Evolutionary conservation across 306 rosid species (phyloP).

Genomic region (Benincasa hispida): DNA sequence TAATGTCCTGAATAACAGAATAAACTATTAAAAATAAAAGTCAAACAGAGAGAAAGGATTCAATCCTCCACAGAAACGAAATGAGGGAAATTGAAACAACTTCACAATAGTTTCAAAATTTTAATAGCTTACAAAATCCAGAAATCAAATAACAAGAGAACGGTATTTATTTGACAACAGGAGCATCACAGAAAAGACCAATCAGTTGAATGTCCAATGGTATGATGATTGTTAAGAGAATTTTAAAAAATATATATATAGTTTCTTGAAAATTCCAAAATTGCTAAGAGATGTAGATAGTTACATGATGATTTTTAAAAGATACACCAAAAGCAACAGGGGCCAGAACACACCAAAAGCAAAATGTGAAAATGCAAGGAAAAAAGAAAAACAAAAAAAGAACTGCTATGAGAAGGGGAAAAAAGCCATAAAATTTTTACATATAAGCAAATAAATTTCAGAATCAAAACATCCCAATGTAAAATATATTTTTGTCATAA

Average conservation of each 20-base stretch:
- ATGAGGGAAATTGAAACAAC: neutral
- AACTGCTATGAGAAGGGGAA: neutral
- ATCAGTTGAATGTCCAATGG: neutral
- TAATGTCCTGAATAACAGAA: neutral
- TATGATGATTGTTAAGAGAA: neutral
- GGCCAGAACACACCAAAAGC: neutral
- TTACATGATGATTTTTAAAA: neutral
- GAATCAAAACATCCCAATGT: neutral
- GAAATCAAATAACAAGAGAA: neutral
- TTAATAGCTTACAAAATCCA: neutral
- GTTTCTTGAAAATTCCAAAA: neutral
- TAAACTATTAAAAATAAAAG: neutral
- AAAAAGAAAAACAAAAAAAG: neutral
- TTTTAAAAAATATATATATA: neutral
- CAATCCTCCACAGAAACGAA: neutral
- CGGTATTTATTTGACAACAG: neutral
- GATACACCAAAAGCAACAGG: neutral
- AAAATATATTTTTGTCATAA: neutral
- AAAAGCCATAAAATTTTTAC: neutral
- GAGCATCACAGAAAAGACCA: neutral
- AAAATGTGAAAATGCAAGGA: neutral
- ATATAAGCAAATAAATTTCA: neutral
- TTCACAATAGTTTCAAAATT: neutral
- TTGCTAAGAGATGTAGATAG: neutral
- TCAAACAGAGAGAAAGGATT: neutral